Evolutionary conservation across 1,139 yeast genomes (phyloP).

Genomic region (Geotrichum fermentans): DNA sequence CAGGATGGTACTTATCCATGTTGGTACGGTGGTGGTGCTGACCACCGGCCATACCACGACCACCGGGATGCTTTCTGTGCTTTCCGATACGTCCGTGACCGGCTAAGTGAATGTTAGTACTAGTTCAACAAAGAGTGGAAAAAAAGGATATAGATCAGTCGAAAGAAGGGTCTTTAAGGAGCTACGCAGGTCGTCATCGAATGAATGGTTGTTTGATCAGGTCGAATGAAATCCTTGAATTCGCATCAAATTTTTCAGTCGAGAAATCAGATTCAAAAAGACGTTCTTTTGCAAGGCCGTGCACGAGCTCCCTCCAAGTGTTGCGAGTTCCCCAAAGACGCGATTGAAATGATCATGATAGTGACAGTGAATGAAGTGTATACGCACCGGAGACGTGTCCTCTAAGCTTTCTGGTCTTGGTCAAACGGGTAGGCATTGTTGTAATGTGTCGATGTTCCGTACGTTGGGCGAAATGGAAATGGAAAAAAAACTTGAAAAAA

Average conservation of each 20-base stretch:
- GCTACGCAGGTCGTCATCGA: background rate
- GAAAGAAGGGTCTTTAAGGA: background rate
- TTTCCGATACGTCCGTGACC: conserved; percentile 99
- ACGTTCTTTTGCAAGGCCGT: too few species aligned
- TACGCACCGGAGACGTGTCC: conserved; percentile 94
- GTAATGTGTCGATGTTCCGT: conserved; percentile 19
- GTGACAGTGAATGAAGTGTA: too few species aligned
- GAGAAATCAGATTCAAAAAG: too few species aligned
- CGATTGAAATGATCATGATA: too few species aligned
- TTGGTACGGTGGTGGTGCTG: conserved; percentile 98
- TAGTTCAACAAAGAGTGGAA: background rate
- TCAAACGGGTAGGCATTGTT: conserved; percentile 70
- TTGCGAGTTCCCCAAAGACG: too few species aligned
- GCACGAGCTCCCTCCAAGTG: too few species aligned
- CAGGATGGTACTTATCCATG: conserved; percentile 99
- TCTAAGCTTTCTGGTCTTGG: conserved; percentile 99
- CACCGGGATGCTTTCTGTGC: conserved; percentile 99
- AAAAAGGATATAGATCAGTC: too few species aligned
- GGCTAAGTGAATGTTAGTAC: conserved; percentile 50
- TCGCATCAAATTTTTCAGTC: too few species aligned
- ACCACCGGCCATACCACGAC: conserved; percentile 99
- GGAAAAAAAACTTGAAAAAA: conserved; percentile 4
- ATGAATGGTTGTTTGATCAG: too few species aligned
- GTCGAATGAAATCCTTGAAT: too few species aligned
- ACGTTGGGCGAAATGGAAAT: conserved; percentile 4